phyloP scores from a whole-genome alignment of 495 filamentous ascomycete genomes.

The Hypoxylon lenormandii region DNA sequence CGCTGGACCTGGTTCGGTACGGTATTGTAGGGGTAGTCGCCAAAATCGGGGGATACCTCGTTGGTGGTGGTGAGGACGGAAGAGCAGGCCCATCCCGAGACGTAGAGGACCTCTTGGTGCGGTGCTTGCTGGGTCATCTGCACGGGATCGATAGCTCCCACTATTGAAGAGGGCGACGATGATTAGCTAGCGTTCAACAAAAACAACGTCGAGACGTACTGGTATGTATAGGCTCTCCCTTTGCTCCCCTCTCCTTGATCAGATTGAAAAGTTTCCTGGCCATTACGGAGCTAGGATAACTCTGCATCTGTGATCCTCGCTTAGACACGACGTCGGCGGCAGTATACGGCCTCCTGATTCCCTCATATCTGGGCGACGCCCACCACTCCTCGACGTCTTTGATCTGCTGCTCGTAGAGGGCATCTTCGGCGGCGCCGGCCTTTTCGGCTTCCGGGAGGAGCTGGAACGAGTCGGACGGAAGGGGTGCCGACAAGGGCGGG shows the following conservation, averaged over 20 bases:
- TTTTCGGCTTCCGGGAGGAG: slow-evolving; percentile 79
- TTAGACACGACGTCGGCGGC: slow-evolving; percentile 92
- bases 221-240: slow-evolving; percentile 89
- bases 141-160: slow-evolving; percentile 97
- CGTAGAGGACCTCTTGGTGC: slow-evolving; percentile 94
- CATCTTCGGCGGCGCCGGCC: slow-evolving; percentile 81
- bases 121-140: slow-evolving; percentile 99
- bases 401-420: slow-evolving; percentile 80
- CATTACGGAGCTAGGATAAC: slow-evolving; percentile 91
- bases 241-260: slow-evolving; percentile 76
- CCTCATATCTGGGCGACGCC: slow-evolving; percentile 81
- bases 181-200: background rate
- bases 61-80: slow-evolving; percentile 91
- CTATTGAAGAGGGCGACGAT: slow-evolving; percentile 54
- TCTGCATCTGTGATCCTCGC: slow-evolving; percentile 84
- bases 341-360: slow-evolving; percentile 90
- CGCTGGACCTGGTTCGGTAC: slow-evolving; percentile 98
- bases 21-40: slow-evolving; percentile 98
- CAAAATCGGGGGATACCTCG: slow-evolving; percentile 96
- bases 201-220: slow-evolving; percentile 63
- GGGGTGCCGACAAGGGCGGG: slow-evolving; percentile 63
- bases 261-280: slow-evolving; percentile 93
- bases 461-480: slow-evolving; percentile 80
- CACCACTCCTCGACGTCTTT: slow-evolving; percentile 89
- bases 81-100: slow-evolving; percentile 97